A percentile compares a stretch with the other conserved stretches of the same genome.
phyloP scores from a whole-genome alignment of 805 yeast species.

The Grigorovia transvaalensis region DNA sequence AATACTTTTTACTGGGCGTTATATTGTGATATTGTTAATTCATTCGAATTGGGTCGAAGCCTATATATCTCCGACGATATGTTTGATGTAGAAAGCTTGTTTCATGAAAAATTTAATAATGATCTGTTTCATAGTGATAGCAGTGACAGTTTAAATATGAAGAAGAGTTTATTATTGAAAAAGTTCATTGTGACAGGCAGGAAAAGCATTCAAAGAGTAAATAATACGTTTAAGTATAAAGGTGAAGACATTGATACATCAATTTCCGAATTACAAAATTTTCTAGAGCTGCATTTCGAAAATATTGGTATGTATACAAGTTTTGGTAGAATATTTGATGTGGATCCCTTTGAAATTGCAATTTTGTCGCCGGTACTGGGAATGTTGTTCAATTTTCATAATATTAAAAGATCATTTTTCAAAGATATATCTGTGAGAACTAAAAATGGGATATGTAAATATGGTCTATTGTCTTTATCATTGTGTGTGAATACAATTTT shows the following conservation, averaged over 20 bases:
- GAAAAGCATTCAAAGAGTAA: constrained; percentile 8
- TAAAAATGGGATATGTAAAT: constrained; percentile 15
- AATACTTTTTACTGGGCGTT: constrained; percentile 9
- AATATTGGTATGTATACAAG: constrained; percentile 14
- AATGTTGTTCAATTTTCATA: constrained; percentile 16
- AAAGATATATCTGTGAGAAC: constrained; percentile 3
- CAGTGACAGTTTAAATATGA: neutral
- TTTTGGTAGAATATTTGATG: constrained; percentile 5
- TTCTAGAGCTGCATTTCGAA: constrained; percentile 9
- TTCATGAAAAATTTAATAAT: neutral
- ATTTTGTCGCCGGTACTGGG: constrained; percentile 15
- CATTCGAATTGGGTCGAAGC: constrained; percentile 25
- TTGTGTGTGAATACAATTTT: constrained; percentile 12
- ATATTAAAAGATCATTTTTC: constrained; percentile 10
- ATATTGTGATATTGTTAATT: constrained; percentile 17
- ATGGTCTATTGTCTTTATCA: constrained; percentile 10
- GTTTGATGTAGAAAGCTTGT: constrained; percentile 5
- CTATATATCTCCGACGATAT: constrained; percentile 12
- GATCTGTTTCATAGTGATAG: neutral
- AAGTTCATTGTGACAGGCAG: constrained; percentile 11
- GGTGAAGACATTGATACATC: constrained; percentile 5
- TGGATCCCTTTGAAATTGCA: constrained; percentile 18
- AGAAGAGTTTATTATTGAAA: constrained; percentile 4
- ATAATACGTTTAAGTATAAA: constrained; percentile 1
- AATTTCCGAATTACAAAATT: constrained; percentile 8